A percentile compares a stretch with the other conserved stretches of the same genome.
phyloP scores from a whole-genome alignment of 306 rosid species.

The Cercis canadensis region DNA sequence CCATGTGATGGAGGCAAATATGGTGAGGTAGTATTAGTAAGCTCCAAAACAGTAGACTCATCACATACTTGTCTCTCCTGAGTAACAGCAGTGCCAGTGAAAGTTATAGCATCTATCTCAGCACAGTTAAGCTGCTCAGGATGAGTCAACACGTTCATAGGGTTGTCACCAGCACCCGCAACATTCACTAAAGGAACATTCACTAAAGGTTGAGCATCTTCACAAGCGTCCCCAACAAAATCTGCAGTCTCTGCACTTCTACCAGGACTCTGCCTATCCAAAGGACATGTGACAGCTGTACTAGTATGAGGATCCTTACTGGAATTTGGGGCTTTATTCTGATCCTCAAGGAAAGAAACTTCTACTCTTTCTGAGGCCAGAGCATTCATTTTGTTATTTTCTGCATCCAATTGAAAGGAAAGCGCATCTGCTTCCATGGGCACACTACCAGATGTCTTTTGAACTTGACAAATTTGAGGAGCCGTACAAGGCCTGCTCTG shows the following conservation, averaged over 20 bases:
- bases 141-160: conserved; percentile 24
- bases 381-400: conserved; percentile 24
- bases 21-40: conserved; percentile 34
- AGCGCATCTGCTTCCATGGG: conserved; percentile 33
- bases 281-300: conserved; percentile 19
- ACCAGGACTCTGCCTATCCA: conserved; percentile 35
- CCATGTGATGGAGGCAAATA: conserved; percentile 30
- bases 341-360: conserved; percentile 17
- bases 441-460: conserved; percentile 23
- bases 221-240: conserved; percentile 7
- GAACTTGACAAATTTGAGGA: conserved; percentile 29
- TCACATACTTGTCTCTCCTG: conserved; percentile 30
- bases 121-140: conserved; percentile 26
- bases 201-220: conserved; percentile 29
- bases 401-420: conserved; percentile 21
- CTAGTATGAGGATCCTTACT: conserved; percentile 14
- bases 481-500: conserved; percentile 1
- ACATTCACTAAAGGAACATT: conserved; percentile 27
- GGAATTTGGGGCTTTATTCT: conserved; percentile 10
- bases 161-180: conserved; percentile 17
- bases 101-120: conserved; percentile 26
- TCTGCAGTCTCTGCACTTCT: conserved; percentile 21
- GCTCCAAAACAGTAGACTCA: conserved; percentile 29
- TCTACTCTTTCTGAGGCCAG: conserved; percentile 19
- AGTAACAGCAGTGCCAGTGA: conserved; percentile 20